Evolutionary conservation across 2,329 filamentous ascomycete genomes (phyloP).

Genomic region (Penicillium sp.): DNA sequence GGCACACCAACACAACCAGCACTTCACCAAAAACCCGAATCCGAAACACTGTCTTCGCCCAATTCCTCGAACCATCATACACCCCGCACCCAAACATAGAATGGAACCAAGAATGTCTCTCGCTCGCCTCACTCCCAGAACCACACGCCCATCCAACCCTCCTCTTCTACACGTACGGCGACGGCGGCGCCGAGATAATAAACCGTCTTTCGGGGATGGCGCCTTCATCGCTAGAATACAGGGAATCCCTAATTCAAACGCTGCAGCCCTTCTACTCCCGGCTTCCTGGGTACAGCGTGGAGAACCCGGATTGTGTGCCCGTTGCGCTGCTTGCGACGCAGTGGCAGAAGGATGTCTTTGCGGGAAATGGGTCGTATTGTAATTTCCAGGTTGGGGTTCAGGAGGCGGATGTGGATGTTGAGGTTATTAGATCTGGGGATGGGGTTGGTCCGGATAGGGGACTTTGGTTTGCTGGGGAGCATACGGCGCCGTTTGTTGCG

Average conservation of each 20-base stretch:
- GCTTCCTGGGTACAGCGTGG: conserved; percentile 63
- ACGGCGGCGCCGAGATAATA: conserved; percentile 41
- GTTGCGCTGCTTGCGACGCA: conserved; percentile 64
- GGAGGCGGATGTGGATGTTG: conserved; percentile 69
- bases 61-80: conserved; percentile 73
- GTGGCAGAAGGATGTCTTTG: conserved; percentile 75
- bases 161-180: conserved; percentile 65
- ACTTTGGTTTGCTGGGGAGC: conserved; percentile 85
- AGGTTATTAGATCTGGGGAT: conserved; percentile 51
- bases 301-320: conserved; percentile 59
- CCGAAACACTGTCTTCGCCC: conserved; percentile 59
- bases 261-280: conserved; percentile 75
- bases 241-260: conserved; percentile 59
- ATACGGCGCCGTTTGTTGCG: conserved; percentile 85
- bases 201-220: conserved; percentile 27
- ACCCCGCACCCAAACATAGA: conserved; percentile 54
- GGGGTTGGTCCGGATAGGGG: conserved; percentile 55
- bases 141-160: conserved; percentile 70
- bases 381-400: conserved; percentile 79
- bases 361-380: conserved; percentile 77
- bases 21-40: neutral
- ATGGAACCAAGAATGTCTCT: conserved; percentile 76
- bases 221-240: conserved; percentile 47
- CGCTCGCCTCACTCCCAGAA: conserved; percentile 64
- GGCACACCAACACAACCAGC: conserved; percentile 49